Evolutionary conservation across 148 eudicot species (phyloP).

Genomic region (Heliamphora exappendiculata): DNA sequence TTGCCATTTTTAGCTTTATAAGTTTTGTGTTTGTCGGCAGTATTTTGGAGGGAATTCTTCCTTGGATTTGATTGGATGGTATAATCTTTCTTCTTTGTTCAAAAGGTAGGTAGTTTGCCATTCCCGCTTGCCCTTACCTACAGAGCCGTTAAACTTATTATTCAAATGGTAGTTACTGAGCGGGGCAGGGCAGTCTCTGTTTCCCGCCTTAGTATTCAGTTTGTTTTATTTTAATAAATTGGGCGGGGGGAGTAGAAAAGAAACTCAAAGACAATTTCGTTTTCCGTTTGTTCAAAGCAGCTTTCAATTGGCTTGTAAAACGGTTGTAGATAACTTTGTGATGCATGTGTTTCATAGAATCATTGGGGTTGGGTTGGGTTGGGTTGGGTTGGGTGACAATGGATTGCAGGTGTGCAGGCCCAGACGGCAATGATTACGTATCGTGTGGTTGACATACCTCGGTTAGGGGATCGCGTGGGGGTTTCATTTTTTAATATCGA

Average conservation of each 20-base stretch:
- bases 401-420: too few relatives aligned
- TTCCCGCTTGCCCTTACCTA: conserved; percentile 27
- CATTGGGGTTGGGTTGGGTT: too few relatives aligned
- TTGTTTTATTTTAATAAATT: not conserved
- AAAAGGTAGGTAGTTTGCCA: conserved; percentile 33
- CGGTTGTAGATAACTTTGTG: conserved; percentile 11
- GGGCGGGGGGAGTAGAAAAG: conserved; percentile 15
- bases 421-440: too few relatives aligned
- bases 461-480: too few relatives aligned
- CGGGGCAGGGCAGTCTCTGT: conserved; percentile 12
- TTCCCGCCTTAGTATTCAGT: conserved; percentile 17
- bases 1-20: conserved; percentile 7
- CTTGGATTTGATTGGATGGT: conserved; percentile 18
- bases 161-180: conserved; percentile 47
- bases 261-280: not conserved
- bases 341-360: conserved; percentile 14
- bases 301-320: conserved; percentile 19
- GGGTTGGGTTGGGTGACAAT: too few relatives aligned
- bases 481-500: too few relatives aligned
- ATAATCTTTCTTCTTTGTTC: conserved; percentile 21
- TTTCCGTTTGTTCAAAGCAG: conserved; percentile 13
- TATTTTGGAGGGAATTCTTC: conserved; percentile 29
- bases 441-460: too few relatives aligned
- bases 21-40: not conserved
- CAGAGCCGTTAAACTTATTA: conserved; percentile 34